Conservation (phyloP, 345 rosid species). For the Laguncularia racemosa region DNA sequence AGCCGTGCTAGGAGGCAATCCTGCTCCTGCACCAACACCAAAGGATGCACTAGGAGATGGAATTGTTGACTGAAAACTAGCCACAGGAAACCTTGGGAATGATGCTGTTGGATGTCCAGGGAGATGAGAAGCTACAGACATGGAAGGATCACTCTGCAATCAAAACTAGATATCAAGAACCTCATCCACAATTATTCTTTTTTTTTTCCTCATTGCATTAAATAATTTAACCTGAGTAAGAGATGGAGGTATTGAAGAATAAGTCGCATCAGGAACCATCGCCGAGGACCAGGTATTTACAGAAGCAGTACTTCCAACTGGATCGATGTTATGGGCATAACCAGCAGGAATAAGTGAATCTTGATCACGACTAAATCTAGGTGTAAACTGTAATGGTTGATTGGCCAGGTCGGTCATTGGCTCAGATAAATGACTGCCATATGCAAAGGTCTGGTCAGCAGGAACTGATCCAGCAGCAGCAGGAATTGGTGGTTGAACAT, state of each 20-base stretch:
- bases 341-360: conserved; percentile 34
- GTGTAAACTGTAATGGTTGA: conserved; percentile 63
- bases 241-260: conserved; percentile 53
- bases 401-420: conserved; percentile 41
- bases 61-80: conserved; percentile 47
- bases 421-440: conserved; percentile 51
- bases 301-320: conserved; percentile 27
- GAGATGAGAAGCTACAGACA: conserved; percentile 40
- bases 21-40: conserved; percentile 45
- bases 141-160: conserved; percentile 60
- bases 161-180: conserved; percentile 12
- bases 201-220: not conserved
- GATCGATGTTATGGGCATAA: conserved; percentile 39
- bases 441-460: conserved; percentile 39
- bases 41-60: conserved; percentile 46
- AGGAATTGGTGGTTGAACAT: conserved; percentile 33
- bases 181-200: not conserved
- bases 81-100: conserved; percentile 65
- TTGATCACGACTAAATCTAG: conserved; percentile 43
- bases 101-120: conserved; percentile 54
- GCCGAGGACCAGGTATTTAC: conserved; percentile 55
- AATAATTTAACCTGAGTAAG: conserved; percentile 43
- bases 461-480: conserved; percentile 32
- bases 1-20: conserved; percentile 50
- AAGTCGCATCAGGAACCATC: conserved; percentile 38